Evolutionary conservation across 23 red algal genomes (phyloP), one percentile per base, ranked within the genome.

Genomic region (Gracilariopsis chorda): DNA sequence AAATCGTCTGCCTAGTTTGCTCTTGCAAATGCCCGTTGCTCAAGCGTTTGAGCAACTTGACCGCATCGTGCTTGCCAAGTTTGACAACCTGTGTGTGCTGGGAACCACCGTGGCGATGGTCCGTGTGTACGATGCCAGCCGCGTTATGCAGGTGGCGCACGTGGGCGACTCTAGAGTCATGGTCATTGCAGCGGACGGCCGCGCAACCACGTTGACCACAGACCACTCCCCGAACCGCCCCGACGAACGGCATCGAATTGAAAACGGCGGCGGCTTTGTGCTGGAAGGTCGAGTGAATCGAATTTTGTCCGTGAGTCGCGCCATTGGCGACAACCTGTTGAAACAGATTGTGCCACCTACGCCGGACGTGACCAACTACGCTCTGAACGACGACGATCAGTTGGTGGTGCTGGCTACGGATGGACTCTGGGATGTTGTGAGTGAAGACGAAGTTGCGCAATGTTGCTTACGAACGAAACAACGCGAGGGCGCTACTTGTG

Each of bases 351-450:
- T 96, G 35, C 91, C 75, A 6, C 58, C 88, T 35, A 83, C 63
- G 62, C 94, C 94, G 33, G 82, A 96, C 16, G 94, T 92, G 21
- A 32, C 23, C 14, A 44, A 55, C 13, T 51, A 28, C 41, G 71
- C 74, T 32, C 71, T 80, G 48, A 43, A 30, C 20, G 41, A 56
- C 52, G 37, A 87, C 65, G 68, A 94, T 35, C 77, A 80, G 20
- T 51, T 86, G 41, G 80, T 92, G 23, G 49, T 96, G 23, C 53
- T 96, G 3, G 94, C 87, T 19, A 89, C 80, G 35, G 94, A 96
- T 61, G 94, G 94, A 25, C 84, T 96, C 40, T 96, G 94, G 94
- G 88, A 96, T 71, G 20, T 70, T 33, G 44, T 92, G 7, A 45
- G 20, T 8, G 60, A 48, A 33, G 48, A 41, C 14, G 34, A 87